Evolutionary conservation across 129 eudicot genomes (phyloP).

Genomic region (Helianthus tuberosus): DNA sequence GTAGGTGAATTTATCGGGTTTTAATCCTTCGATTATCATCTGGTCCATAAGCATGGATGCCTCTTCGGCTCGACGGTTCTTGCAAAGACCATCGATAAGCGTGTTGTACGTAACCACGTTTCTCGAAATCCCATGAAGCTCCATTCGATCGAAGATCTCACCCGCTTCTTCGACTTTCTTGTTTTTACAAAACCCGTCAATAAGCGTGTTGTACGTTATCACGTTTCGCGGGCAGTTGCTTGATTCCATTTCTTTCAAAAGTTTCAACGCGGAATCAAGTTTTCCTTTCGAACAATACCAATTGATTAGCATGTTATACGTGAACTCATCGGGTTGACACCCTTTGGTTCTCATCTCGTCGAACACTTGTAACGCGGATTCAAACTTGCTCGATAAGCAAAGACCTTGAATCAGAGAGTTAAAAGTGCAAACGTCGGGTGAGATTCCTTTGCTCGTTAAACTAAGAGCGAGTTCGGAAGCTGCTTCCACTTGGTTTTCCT

Average conservation of each 20-base stretch:
- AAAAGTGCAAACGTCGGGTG: constrained; percentile 86
- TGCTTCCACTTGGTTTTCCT: constrained; percentile 77
- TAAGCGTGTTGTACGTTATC: constrained; percentile 76
- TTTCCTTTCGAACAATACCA: constrained; percentile 72
- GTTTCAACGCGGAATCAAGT: constrained; percentile 63
- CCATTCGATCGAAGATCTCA: constrained; percentile 91
- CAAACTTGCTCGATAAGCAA: constrained; percentile 61
- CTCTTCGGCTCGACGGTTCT: constrained; percentile 66
- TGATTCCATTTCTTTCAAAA: constrained; percentile 79
- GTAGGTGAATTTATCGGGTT: constrained; percentile 84
- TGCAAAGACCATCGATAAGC: constrained; percentile 78
- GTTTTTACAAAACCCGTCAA: constrained; percentile 79
- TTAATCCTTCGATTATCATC: constrained; percentile 87
- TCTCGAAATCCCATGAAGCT: constrained; percentile 83
- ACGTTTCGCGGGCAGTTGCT: constrained; percentile 73
- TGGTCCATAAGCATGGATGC: constrained; percentile 84
- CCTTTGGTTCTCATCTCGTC: constrained; percentile 75
- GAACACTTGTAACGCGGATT: constrained; percentile 63
- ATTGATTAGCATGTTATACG: constrained; percentile 79
- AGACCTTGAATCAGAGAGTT: constrained; percentile 89
- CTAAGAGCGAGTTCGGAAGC: constrained; percentile 74
- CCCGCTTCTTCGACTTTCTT: constrained; percentile 80
- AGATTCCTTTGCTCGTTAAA: constrained; percentile 64
- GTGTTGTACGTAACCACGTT: constrained; percentile 73
- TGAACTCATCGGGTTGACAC: constrained; percentile 89